Evolutionary conservation across 768 basidiomycete species (phyloP).

Genomic region (Hirschioporus abietinus): DNA sequence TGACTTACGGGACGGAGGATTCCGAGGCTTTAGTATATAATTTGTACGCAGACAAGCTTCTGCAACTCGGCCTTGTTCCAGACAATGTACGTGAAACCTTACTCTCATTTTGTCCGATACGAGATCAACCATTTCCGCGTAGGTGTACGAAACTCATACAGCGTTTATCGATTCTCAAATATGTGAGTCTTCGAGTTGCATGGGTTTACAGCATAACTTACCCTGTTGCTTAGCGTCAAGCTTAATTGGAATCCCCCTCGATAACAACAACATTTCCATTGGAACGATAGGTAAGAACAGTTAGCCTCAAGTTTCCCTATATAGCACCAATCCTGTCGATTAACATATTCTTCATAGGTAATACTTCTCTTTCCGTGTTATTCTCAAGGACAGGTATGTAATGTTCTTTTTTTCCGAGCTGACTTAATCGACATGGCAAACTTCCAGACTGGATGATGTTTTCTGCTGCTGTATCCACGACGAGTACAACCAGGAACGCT

Average conservation of each 20-base stretch:
- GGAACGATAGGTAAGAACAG: not conserved
- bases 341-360: no score
- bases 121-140: not conserved
- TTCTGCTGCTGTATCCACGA: not conserved
- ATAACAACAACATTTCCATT: not conserved
- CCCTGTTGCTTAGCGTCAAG: not conserved
- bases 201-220: no score
- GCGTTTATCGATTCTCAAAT: not conserved
- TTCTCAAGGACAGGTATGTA: not conserved
- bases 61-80: not conserved
- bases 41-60: not conserved
- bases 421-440: not conserved
- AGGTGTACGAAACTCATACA: not conserved
- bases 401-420: not conserved
- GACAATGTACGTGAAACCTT: not conserved
- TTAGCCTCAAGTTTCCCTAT: not conserved
- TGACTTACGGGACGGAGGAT: not conserved
- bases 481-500: not conserved
- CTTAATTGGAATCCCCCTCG: not conserved
- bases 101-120: no score
- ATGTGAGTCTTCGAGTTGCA: not conserved
- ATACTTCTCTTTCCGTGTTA: not conserved
- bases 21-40: not conserved
- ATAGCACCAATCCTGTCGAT: no score
- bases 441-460: slow-evolving; percentile 1